A percentile compares a stretch with the other conserved stretches of the same genome.
Conservation (phyloP, 2,329 filamentous ascomycete species). For the Didymellaceae sp. region DNA sequence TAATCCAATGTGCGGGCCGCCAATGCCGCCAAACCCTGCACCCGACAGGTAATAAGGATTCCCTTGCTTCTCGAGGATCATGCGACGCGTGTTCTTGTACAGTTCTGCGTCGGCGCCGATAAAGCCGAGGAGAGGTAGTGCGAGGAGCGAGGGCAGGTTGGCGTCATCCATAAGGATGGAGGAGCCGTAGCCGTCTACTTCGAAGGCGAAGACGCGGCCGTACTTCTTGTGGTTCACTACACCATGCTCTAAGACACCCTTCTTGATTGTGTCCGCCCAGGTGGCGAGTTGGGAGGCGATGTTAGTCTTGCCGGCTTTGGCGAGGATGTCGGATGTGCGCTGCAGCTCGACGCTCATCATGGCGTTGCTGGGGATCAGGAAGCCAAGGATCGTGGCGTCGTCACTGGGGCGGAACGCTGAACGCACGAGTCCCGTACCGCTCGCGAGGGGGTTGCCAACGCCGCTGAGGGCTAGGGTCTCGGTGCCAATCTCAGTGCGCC, state of each 20-base stretch:
- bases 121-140: constrained; percentile 81
- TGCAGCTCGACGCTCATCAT: constrained; percentile 92
- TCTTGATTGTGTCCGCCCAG: constrained; percentile 70
- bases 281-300: constrained; percentile 58
- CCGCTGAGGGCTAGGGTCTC: constrained; percentile 86
- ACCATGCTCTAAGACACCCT: constrained; percentile 84
- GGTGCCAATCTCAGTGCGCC: constrained; percentile 79
- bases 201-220: constrained; percentile 82
- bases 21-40: constrained; percentile 81
- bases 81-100: constrained; percentile 88
- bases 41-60: constrained; percentile 92
- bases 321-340: constrained; percentile 74
- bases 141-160: constrained; percentile 81
- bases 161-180: constrained; percentile 88
- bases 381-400: constrained; percentile 91
- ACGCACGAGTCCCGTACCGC: constrained; percentile 82
- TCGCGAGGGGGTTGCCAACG: constrained; percentile 88
- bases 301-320: constrained; percentile 61
- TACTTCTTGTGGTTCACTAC: constrained; percentile 77
- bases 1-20: constrained; percentile 83
- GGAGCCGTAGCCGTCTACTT: constrained; percentile 86
- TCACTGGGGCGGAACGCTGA: constrained; percentile 95
- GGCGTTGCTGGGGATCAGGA: constrained; percentile 93
- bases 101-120: constrained; percentile 67
- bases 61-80: constrained; percentile 74